These are phyloP conservation scores for Sugiyamaella smithiae DNA, from an alignment of 805 yeast genomes.

Conservation along the genomic window DNA sequence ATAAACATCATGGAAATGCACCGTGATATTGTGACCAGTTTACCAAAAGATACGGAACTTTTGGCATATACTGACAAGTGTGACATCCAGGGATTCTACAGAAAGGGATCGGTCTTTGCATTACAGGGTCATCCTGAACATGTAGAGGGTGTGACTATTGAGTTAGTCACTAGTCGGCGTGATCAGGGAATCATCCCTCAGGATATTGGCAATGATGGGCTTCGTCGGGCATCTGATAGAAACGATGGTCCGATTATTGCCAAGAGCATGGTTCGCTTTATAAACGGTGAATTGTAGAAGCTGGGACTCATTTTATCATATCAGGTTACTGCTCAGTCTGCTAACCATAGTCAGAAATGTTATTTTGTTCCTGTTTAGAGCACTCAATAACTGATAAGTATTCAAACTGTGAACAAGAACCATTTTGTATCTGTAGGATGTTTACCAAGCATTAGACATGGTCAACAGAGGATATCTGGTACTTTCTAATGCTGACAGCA, in stretches of 20 bases:
- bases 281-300: slow-evolving; percentile 7
- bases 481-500: no score
- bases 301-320: no score
- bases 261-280: slow-evolving; percentile 22
- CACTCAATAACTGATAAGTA: no score
- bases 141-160: slow-evolving; percentile 32
- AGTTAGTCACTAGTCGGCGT: slow-evolving; percentile 19
- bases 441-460: no score
- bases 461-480: no score
- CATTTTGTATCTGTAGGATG: no score
- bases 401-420: no score
- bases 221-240: slow-evolving; percentile 9
- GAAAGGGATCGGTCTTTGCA: slow-evolving; percentile 52
- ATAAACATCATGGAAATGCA: slow-evolving; percentile 55
- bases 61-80: slow-evolving; percentile 59
- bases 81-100: slow-evolving; percentile 63
- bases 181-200: slow-evolving; percentile 16
- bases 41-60: slow-evolving; percentile 39
- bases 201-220: slow-evolving; percentile 18
- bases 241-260: slow-evolving; percentile 27
- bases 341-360: no score
- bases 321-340: no score
- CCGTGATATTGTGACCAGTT: slow-evolving; percentile 51
- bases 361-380: no score
- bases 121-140: slow-evolving; percentile 95